These are phyloP conservation scores for Zalerion maritima DNA, from an alignment of 495 filamentous ascomycete species.

Conservation along the genomic window DNA sequence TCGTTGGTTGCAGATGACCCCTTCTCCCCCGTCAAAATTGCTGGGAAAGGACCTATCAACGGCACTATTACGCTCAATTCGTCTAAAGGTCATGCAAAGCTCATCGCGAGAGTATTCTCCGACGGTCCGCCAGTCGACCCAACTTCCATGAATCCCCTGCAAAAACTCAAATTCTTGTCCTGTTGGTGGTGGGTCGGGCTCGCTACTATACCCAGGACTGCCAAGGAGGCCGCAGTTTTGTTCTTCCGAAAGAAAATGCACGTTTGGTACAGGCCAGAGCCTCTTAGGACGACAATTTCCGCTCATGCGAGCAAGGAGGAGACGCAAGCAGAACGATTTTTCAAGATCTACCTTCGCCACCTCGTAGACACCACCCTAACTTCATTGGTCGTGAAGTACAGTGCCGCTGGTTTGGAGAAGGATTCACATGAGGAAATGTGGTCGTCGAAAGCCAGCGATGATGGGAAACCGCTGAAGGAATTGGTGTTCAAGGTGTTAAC, in stretches of 20 bases:
- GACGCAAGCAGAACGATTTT: constrained; percentile 32
- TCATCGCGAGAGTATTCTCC: constrained; percentile 38
- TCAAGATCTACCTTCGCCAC: constrained; percentile 34
- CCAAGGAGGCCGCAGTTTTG: constrained; percentile 38
- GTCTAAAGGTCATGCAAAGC: constrained; percentile 37
- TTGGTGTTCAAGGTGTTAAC: constrained; percentile 39
- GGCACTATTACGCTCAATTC: constrained; percentile 43
- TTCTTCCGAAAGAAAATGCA: constrained; percentile 38
- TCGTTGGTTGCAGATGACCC: constrained; percentile 41
- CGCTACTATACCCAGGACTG: constrained; percentile 45
- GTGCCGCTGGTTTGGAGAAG: constrained; percentile 28
- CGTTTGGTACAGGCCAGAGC: constrained; percentile 44
- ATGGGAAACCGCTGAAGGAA: constrained; percentile 7
- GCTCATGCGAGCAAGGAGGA: constrained; percentile 30
- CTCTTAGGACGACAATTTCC: constrained; percentile 33
- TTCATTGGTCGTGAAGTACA: constrained; percentile 33
- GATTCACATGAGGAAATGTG: constrained; percentile 19
- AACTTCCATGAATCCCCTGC: constrained; percentile 17
- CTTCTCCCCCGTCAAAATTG: constrained; percentile 18
- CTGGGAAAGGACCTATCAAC: constrained; percentile 25
- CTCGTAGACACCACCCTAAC: constrained; percentile 25
- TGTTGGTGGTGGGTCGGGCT: constrained; percentile 50
- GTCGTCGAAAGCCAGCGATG: constrained; percentile 11
- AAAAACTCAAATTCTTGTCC: constrained; percentile 32
- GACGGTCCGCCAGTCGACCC: constrained; percentile 35